Conservation (phyloP, 192 early-diverging fungal species). For the Coemansia sp. region DNA sequence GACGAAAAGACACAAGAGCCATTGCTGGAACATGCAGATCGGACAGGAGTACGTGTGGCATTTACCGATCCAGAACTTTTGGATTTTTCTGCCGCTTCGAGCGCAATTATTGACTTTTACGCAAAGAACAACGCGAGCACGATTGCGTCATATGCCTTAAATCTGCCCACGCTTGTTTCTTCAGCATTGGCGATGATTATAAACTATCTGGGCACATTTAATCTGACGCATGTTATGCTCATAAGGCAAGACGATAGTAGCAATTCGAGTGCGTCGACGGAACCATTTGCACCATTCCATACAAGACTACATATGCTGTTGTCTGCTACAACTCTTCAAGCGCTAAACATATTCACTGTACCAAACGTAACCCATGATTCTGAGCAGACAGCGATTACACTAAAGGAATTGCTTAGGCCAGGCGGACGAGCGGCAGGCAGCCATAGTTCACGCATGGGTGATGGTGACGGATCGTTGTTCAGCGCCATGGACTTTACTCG, state of each 20-base stretch:
- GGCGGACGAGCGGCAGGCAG: slow-evolving; percentile 10
- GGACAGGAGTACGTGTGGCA: slow-evolving; percentile 29
- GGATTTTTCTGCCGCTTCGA: slow-evolving; percentile 10
- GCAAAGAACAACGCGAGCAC: slow-evolving; percentile 11
- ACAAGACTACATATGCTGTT: slow-evolving; percentile 74
- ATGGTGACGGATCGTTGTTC: slow-evolving; percentile 77
- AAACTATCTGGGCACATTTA: slow-evolving; percentile 52
- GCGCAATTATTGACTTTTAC: slow-evolving; percentile 30
- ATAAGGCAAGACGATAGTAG: slow-evolving; percentile 40
- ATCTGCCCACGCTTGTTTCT: slow-evolving; percentile 17
- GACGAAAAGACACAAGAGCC: slow-evolving; percentile 47
- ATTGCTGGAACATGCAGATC: slow-evolving; percentile 62
- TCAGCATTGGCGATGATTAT: slow-evolving; percentile 40
- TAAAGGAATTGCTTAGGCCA: slow-evolving; percentile 24
- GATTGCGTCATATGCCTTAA: slow-evolving; percentile 32
- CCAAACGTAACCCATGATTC: slow-evolving; percentile 35
- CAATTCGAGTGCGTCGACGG: slow-evolving; percentile 58
- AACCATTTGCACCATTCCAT: slow-evolving; percentile 78
- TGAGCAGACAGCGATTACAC: slow-evolving; percentile 12
- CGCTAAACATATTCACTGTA: slow-evolving; percentile 88
- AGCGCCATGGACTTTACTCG: slow-evolving; percentile 77
- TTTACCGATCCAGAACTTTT: slow-evolving; percentile 15
- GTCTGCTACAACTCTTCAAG: slow-evolving; percentile 87
- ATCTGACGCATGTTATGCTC: slow-evolving; percentile 44
- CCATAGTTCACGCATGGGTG: slow-evolving; percentile 18